Base-by-base conservation (phyloP, 164 flowering plant species). In the Aristolochia contorta region DNA sequence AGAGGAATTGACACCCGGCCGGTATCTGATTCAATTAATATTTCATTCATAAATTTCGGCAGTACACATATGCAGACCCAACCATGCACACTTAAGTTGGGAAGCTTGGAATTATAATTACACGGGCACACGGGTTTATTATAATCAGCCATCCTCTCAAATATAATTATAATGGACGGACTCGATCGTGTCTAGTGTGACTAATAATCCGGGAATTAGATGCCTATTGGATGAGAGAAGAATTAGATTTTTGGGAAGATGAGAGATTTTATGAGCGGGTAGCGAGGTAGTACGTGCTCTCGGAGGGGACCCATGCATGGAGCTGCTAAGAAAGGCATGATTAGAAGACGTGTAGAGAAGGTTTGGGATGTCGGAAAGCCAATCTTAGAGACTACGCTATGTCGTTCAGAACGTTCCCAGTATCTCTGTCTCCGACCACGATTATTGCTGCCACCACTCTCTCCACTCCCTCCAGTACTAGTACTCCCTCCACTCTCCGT, bases 341-440 rank as follows among this genome's bases (percentile, higher is more conserved):
- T 59, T 47, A 59, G 19, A 16, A 15, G 20, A 8, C 20, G 32
- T 49, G 43, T 27, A 27, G 33, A n/a, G 63, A 32, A 5, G 56
- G 56, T 37, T 27, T 32, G 47, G 64, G 24, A 61, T 61, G 64
- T 61, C 57, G 64, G 64, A 19, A 20, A 7, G 30, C 23, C 8
- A 53, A 5, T 14, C 56, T 53, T 53, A 27, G 30, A 22, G 23
- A 22, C 30, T 22, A 53, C 32, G 56, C 30, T 4, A 24, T 16
- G 27, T 53, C 23, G 27, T 22, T 16, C 19, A 24, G 30, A 53
- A 22, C n/a, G 22, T 8, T 20, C 22, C 15, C 30, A 13, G 16
- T 20, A 22, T 23, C 12, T 53, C 27, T 24, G 30, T 27, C 18
- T 53, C 30, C 30, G 56, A 16, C 32, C 56, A 53, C 30, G 27